Evolutionary conservation across 768 basidiomycete species (phyloP).

Genomic region (Daedaleopsis sinensis): DNA sequence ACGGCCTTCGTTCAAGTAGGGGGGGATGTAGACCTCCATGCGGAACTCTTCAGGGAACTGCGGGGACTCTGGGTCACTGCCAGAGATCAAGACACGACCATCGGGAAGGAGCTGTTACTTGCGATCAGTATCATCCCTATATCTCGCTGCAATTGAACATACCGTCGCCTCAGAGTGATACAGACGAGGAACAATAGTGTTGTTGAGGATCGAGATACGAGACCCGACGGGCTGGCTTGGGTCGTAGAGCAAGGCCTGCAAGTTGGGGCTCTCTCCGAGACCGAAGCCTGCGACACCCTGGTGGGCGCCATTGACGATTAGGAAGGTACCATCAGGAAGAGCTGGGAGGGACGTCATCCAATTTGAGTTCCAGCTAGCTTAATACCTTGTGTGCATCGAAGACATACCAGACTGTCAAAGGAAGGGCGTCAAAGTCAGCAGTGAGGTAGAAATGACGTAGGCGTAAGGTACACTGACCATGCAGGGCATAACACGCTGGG

Average conservation of each 20-base stretch:
- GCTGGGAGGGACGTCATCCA: slow-evolving; percentile 25
- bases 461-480: slow-evolving; percentile 43
- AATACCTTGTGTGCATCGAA: neutral
- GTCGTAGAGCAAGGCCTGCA: slow-evolving; percentile 70
- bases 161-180: slow-evolving; percentile 77
- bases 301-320: slow-evolving; percentile 76
- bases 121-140: neutral
- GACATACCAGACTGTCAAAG: slow-evolving; percentile 11
- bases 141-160: slow-evolving; percentile 1
- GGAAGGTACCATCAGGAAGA: slow-evolving; percentile 73
- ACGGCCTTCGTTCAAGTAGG: slow-evolving; percentile 71
- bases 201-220: slow-evolving; percentile 67
- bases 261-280: slow-evolving; percentile 63
- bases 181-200: slow-evolving; percentile 71
- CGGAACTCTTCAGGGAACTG: slow-evolving; percentile 79
- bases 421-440: neutral
- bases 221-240: slow-evolving; percentile 59
- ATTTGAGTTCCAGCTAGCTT: too few species aligned
- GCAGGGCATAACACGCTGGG: slow-evolving; percentile 75
- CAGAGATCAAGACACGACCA: slow-evolving; percentile 74
- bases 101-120: slow-evolving; percentile 58
- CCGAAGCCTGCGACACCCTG: slow-evolving; percentile 78
- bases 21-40: slow-evolving; percentile 82
- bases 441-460: neutral
- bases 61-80: slow-evolving; percentile 68